Evolutionary conservation across 2,329 filamentous ascomycete genomes (phyloP).

Genomic region (Cladophialophora yegresii): DNA sequence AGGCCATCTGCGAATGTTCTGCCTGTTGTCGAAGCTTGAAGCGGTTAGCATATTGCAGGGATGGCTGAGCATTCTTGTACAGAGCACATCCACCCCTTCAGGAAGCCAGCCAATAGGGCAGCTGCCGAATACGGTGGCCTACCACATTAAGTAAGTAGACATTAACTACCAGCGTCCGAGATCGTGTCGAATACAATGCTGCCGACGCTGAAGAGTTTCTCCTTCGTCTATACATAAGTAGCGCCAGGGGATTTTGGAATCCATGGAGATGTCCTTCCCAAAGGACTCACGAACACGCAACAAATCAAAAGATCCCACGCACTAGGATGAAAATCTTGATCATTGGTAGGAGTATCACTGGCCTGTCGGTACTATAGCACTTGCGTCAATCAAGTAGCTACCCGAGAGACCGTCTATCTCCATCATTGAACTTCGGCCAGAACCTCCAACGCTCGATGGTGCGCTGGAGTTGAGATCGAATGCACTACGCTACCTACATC

Average conservation of each 20-base stretch:
- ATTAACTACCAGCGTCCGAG: neutral
- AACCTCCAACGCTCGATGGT: constrained; percentile 46
- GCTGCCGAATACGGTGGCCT: constrained; percentile 16
- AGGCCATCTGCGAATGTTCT: neutral
- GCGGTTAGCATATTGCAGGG: neutral
- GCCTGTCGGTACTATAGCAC: constrained; percentile 22
- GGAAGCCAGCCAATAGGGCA: constrained; percentile 8
- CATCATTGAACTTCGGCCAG: constrained; percentile 39
- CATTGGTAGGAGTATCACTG: constrained; percentile 26
- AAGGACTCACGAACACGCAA: neutral
- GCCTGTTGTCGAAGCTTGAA: neutral
- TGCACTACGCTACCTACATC: constrained; percentile 57
- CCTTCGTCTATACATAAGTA: neutral
- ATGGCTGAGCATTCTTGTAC: neutral
- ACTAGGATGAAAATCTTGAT: constrained; percentile 28
- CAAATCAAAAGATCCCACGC: neutral
- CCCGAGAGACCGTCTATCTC: constrained; percentile 23
- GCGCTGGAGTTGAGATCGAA: constrained; percentile 63
- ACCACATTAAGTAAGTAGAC: constrained; percentile 6
- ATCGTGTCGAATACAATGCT: neutral
- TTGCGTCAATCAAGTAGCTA: constrained; percentile 23
- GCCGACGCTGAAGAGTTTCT: neutral
- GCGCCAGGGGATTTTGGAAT: neutral
- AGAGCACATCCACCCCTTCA: neutral
- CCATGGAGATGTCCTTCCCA: neutral